Evolutionary conservation across 208 protist genomes (phyloP).

Genomic region (Wallacemonas sp.): DNA sequence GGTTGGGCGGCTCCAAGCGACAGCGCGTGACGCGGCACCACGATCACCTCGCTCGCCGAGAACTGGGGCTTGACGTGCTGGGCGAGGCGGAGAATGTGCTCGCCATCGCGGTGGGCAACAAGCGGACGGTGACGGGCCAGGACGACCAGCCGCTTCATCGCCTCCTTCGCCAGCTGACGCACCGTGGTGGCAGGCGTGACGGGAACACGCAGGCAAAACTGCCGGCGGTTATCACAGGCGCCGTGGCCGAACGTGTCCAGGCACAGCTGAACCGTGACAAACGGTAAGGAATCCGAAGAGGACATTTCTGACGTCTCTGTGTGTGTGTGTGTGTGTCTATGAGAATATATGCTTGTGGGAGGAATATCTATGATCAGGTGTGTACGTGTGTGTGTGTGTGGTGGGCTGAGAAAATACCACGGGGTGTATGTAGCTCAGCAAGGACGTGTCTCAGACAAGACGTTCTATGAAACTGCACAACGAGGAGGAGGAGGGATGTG

Average conservation of each 20-base stretch:
- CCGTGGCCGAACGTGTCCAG: background rate
- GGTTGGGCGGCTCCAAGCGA: background rate
- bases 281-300: background rate
- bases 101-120: background rate
- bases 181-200: conserved; percentile 35
- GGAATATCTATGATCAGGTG: too few relatives aligned
- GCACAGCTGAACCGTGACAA: conserved; percentile 1
- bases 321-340: background rate
- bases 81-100: background rate
- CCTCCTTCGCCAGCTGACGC: conserved; percentile 49
- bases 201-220: conserved; percentile 31
- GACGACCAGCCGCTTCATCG: conserved; percentile 42
- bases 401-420: too few relatives aligned
- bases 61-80: background rate
- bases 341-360: background rate
- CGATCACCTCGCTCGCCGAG: conserved; percentile 25
- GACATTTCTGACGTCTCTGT: background rate
- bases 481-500: too few relatives aligned
- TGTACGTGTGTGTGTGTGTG: conserved; percentile 12
- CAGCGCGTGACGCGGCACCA: too few relatives aligned
- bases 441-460: too few relatives aligned
- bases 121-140: background rate
- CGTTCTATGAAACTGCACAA: too few relatives aligned
- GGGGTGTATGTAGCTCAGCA: too few relatives aligned
- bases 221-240: background rate